Base-by-base conservation (phyloP, 306 rosid genomes). In the Cyclanthera cordifolia region DNA sequence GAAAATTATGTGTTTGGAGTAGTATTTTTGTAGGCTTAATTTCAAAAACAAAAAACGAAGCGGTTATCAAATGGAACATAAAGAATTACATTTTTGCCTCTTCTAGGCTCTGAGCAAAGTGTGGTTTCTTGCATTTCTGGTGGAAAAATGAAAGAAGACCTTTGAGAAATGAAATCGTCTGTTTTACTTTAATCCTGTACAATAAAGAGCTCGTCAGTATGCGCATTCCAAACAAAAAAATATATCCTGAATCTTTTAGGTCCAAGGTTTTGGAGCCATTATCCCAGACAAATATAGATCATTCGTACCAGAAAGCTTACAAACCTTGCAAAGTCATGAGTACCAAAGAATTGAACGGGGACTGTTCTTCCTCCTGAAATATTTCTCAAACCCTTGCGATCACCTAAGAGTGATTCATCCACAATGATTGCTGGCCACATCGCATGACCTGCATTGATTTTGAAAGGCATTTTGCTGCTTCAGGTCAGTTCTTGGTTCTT, bases 401-500 rank as follows among this genome's bases (percentile, higher is more conserved):
- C 88, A 74, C 91, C 87, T 59, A 88, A 84, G 77, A 87, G 86
- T 53, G 95, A 86, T 79, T 94, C 97, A 41, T 94, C 97, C 68
- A 94, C 82, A 71, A 94, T 93, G 79, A 94, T 80, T 72, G 99
- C 99, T 41, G 99, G 99, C 99, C 99, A 94, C 99, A 90, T 90
- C 63, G 99, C 97, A 88, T 90, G 84, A 57, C 99, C 99, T 94
- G 82, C 77, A 79, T 37, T 37, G 43, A 37, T 37, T 37, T 37
- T 37, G 43, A 6, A 37, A 37, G 43, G 11, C 43, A 37, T 37
- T 37, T 37, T 37, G 43, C 43, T 37, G 43, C 11, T 37, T 37
- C 43, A 37, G 43, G 43, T 1, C 43, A 37, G 43, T 37, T 37
- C 43, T 34, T 37, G 43, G 43, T 37, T 27, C 30, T 27, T 3